These are phyloP conservation scores for Xylaria telfairii DNA, from an alignment of 495 filamentous ascomycete genomes.

Conservation along the genomic window DNA sequence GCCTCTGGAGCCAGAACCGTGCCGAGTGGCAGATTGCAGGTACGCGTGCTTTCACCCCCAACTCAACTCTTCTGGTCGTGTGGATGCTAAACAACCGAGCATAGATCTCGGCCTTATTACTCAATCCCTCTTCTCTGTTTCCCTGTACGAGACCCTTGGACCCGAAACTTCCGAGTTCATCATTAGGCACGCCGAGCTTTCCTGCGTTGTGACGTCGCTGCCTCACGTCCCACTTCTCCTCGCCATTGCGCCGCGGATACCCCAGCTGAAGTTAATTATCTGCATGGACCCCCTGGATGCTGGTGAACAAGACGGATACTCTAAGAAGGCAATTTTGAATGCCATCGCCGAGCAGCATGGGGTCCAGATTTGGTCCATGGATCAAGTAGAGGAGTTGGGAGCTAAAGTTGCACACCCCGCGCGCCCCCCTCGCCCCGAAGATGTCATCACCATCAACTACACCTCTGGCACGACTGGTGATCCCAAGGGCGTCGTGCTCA, in stretches of 20 bases:
- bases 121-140: conserved; percentile 87
- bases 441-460: conserved; percentile 95
- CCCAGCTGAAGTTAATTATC: conserved; percentile 86
- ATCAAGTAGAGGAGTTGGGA: conserved; percentile 78
- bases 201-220: conserved; percentile 78
- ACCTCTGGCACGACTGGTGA: conserved; percentile 94
- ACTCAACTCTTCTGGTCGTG: not conserved
- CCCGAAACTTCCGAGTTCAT: conserved; percentile 92
- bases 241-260: conserved; percentile 78
- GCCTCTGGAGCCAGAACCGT: conserved; percentile 94
- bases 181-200: conserved; percentile 83
- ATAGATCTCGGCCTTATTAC: conserved; percentile 88
- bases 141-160: conserved; percentile 95
- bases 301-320: conserved; percentile 77
- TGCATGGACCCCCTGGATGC: conserved; percentile 84
- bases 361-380: conserved; percentile 76
- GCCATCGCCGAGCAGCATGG: conserved; percentile 73
- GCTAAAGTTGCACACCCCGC: conserved; percentile 66
- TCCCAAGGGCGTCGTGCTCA: conserved; percentile 91
- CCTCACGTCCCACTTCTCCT: conserved; percentile 86
- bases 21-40: conserved; percentile 97
- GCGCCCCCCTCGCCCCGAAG: conserved; percentile 73
- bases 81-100: conserved; percentile 23
- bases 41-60: conserved; percentile 36
- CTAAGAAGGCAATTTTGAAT: conserved; percentile 78